Conservation (phyloP, 73 alveolate genomes). For the Paramecium sexaurelia region DNA sequence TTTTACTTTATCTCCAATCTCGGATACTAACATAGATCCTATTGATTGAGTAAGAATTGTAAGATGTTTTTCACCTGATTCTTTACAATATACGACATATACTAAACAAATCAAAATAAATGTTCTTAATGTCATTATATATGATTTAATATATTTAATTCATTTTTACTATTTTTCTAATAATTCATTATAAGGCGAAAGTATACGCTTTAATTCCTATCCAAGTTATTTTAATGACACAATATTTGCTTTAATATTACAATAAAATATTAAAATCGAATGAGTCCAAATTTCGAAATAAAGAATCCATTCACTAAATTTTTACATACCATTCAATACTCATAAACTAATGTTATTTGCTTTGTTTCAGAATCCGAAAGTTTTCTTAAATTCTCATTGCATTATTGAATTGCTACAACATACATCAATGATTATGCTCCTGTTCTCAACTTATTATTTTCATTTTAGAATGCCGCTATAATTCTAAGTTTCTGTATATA, state of each 20-base stretch:
- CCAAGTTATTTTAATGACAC: conserved; percentile 20
- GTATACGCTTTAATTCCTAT: not conserved
- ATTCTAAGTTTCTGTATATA: not conserved
- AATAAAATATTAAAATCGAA: conserved; percentile 7
- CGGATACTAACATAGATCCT: conserved; percentile 17
- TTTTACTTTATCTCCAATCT: conserved; percentile 38
- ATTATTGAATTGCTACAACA: conserved; percentile 16
- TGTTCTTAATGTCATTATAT: not conserved
- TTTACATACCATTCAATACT: not conserved
- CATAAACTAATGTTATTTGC: not conserved
- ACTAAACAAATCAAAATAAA: not conserved
- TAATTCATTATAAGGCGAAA: not conserved
- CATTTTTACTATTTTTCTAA: conserved; percentile 35
- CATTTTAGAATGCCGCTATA: not conserved
- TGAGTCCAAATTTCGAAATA: conserved; percentile 43
- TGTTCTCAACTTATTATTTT: not conserved
- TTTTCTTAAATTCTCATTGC: conserved; percentile 32
- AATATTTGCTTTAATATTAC: not conserved
- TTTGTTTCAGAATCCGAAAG: conserved; percentile 13
- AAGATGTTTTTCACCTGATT: conserved; percentile 17
- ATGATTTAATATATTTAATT: not conserved
- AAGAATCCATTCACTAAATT: not conserved
- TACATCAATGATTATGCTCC: conserved; percentile 34
- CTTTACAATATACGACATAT: not conserved
- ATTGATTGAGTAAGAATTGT: not conserved